Conservation (phyloP, 2,329 filamentous ascomycete species). For the Fusarium sp. region DNA sequence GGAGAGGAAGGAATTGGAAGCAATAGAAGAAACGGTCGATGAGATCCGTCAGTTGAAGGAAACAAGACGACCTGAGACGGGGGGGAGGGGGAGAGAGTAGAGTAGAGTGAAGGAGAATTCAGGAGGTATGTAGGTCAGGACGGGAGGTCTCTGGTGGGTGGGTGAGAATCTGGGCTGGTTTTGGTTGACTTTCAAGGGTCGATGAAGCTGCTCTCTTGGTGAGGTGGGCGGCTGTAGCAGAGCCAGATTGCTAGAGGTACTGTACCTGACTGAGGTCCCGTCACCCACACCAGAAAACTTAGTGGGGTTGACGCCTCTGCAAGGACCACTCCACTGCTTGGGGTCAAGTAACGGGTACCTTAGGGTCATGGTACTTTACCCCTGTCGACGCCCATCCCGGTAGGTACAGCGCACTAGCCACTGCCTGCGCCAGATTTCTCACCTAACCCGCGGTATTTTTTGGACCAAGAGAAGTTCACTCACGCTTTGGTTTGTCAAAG, state of each 20-base stretch:
- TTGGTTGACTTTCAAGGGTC: slow-evolving; percentile 43
- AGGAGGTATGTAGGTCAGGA: slow-evolving; percentile 37
- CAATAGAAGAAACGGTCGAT: slow-evolving; percentile 38
- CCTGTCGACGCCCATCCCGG: slow-evolving; percentile 19
- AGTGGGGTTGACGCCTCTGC: slow-evolving; percentile 41
- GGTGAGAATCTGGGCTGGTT: slow-evolving; percentile 42
- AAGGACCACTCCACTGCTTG: slow-evolving; percentile 15
- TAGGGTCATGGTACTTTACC: slow-evolving; percentile 19
- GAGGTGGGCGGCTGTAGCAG: slow-evolving; percentile 7
- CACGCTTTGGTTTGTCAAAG: slow-evolving; percentile 1
- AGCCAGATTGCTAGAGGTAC: slow-evolving; percentile 7
- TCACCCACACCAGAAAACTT: slow-evolving; percentile 30
- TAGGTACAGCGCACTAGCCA: slow-evolving; percentile 34
- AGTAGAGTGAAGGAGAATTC: slow-evolving; percentile 42
- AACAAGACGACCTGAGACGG: slow-evolving; percentile 24
- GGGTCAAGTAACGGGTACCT: slow-evolving; percentile 33
- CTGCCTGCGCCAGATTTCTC: slow-evolving; percentile 28
- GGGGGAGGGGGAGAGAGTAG: slow-evolving; percentile 30
- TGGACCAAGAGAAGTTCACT: slow-evolving; percentile 8
- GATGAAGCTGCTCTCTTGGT: slow-evolving; percentile 39
- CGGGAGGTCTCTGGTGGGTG: slow-evolving; percentile 29
- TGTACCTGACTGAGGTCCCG: slow-evolving; percentile 29
- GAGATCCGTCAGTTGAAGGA: slow-evolving; percentile 41
- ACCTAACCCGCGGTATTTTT: slow-evolving; percentile 22
- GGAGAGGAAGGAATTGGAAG: slow-evolving; percentile 29